These are phyloP conservation scores for Rhodotorula sp. DNA, from an alignment of 1,284 basidiomycete species.

Conservation along the genomic window DNA sequence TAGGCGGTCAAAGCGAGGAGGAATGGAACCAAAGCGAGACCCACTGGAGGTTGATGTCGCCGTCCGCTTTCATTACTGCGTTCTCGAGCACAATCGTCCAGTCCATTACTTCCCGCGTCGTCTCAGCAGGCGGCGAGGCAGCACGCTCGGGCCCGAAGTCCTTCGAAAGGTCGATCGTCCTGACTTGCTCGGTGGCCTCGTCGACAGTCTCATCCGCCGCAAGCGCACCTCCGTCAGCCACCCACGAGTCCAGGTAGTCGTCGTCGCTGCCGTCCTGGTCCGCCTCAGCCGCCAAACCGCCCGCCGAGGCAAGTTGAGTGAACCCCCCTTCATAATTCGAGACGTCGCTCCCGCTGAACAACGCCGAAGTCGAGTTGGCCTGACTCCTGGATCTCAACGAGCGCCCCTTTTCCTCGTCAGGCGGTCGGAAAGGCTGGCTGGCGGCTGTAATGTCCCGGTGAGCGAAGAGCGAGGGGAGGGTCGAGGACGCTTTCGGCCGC, in stretches of 20 bases:
- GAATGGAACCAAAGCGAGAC: neutral
- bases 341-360: conserved; percentile 2
- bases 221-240: neutral
- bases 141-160: neutral
- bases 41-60: conserved; percentile 25
- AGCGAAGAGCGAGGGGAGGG: neutral
- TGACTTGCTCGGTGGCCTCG: neutral
- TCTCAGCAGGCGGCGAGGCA: neutral
- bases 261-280: conserved; percentile 16
- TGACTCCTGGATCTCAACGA: conserved; percentile 8
- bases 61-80: conserved; percentile 17
- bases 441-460: neutral
- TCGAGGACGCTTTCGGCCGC: neutral
- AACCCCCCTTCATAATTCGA: neutral
- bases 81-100: conserved; percentile 17
- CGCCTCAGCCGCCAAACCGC: no score
- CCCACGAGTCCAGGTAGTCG: conserved; percentile 12
- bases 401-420: conserved; percentile 35
- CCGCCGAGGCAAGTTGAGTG: neutral
- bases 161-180: neutral
- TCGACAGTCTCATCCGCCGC: neutral
- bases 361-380: neutral
- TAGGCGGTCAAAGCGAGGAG: no score
- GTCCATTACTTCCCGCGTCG: no score
- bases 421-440: conserved; percentile 16